Evolutionary conservation across 2,329 filamentous ascomycete species (phyloP), one percentile per base, ranked within the genome.

Genomic region (Didymella arachidicola): DNA sequence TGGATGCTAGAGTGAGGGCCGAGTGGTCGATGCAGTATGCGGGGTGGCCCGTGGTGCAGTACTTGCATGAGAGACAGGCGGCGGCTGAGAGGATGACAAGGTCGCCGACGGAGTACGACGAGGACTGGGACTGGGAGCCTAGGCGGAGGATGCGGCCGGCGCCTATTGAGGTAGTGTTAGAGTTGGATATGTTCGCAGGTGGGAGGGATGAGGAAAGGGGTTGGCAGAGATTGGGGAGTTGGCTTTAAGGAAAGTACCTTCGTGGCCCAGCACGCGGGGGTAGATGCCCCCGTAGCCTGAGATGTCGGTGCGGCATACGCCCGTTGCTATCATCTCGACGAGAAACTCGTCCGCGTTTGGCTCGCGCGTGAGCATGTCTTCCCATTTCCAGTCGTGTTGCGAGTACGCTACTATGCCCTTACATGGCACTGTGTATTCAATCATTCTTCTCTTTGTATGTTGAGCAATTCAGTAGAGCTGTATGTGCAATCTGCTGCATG

Each of bases 231-330:
- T 5, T 29, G 27, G 27, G 27, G 11, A 29, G 27, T 29, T 29
- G 11, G 11, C 27, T 7, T 2, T 29, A 11, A 11, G 11, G 3
- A 11, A 25, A 4, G 5, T 57, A 62, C 62, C 83, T 77, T 86
- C 84, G 62, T 86, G 84, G 3, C 84, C 84, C 16, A 85, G 72
- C 1, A 86, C 79, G 18, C 77, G 67, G 0, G 82, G 81, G 61
- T 82, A 83, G 22, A 64, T 64, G 11, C 62, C 62, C 14, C 62
- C 62, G 44, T 64, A 64, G 7, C 62, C 62, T 49, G 76, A 76
- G 5, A 63, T 60, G 62, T 86, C 84, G 0, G 83, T 85, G 59
- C 86, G 84, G 60, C 84, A 86, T 47, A 86, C 80, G 0, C 84
- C 84, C 0, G 80, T 80, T 0, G 83, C 83, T 2, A 84, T 76